These are phyloP conservation scores for Phaffomyces antillensis DNA, from an alignment of 805 yeast genomes.

Conservation along the genomic window DNA sequence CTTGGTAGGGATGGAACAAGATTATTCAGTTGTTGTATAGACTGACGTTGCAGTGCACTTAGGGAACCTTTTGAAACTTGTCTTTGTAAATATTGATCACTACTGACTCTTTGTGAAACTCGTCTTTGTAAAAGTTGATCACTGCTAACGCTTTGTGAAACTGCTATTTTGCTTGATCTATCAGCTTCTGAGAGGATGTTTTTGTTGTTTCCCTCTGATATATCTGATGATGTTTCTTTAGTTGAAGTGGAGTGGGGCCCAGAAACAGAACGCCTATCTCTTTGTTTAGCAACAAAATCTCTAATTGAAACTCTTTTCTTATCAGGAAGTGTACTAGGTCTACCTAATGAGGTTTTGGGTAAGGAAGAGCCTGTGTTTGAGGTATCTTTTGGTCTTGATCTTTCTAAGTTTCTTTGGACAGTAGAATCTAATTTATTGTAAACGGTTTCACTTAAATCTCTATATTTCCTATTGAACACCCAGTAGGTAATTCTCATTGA, in stretches of 20 bases:
- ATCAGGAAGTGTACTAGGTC: conserved; percentile 4
- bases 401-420: conserved; percentile 53
- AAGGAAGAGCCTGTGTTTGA: conserved; percentile 7
- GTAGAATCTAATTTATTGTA: conserved; percentile 22
- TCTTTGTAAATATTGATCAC: conserved; percentile 13
- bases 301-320: conserved; percentile 39
- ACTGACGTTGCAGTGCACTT: neutral
- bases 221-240: conserved; percentile 1
- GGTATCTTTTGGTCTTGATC: conserved; percentile 38
- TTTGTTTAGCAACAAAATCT: conserved; percentile 38
- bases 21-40: neutral
- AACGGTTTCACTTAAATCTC: conserved; percentile 37
- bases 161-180: conserved; percentile 18
- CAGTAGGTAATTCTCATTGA: conserved; percentile 68
- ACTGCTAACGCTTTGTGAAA: conserved; percentile 19
- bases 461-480: conserved; percentile 52
- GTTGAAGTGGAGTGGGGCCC: conserved; percentile 24
- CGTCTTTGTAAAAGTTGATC: conserved; percentile 13
- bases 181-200: conserved; percentile 14
- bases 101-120: conserved; percentile 18
- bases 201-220: neutral
- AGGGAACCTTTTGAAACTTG: conserved; percentile 15
- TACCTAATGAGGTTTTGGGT: conserved; percentile 6
- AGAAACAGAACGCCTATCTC: conserved; percentile 32
- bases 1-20: neutral